These are phyloP conservation scores for Plectosphaerella cucumerina DNA, from an alignment of 2,329 filamentous ascomycete genomes.

Conservation along the genomic window DNA sequence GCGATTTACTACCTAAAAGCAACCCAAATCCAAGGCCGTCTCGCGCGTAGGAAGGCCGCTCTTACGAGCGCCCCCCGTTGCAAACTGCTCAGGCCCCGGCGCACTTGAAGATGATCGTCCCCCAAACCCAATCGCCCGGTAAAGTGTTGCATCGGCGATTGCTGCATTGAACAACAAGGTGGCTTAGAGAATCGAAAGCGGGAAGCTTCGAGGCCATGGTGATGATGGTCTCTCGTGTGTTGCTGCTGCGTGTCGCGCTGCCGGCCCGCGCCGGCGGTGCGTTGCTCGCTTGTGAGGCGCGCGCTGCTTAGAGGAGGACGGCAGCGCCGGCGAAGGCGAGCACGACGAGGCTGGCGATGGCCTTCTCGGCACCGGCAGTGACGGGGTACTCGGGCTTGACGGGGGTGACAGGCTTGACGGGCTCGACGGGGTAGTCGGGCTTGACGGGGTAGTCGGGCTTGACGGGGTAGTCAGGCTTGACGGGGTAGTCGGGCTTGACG, in stretches of 20 bases:
- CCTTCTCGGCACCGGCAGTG: constrained; percentile 10
- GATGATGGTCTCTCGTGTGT: not conserved
- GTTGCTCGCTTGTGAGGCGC: not conserved
- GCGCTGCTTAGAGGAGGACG: constrained; percentile 7
- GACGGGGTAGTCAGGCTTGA: not conserved
- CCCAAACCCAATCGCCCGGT: not conserved
- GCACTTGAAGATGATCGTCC: not conserved
- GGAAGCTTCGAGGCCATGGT: not conserved
- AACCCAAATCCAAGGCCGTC: not conserved
- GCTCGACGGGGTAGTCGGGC: not conserved
- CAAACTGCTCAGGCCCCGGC: not conserved
- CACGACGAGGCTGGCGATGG: constrained; percentile 11
- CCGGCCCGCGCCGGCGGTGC: not conserved
- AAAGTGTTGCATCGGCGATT: not conserved
- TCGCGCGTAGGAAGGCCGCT: not conserved
- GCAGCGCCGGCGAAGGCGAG: constrained; percentile 11
- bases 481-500: not conserved
- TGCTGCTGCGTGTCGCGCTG: not conserved
- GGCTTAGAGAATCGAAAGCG: not conserved
- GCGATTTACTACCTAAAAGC: not conserved
- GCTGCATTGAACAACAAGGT: not conserved
- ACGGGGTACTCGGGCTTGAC: not conserved
- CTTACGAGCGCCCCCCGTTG: not conserved
- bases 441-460: constrained; percentile 2
- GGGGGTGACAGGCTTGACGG: not conserved